Evolutionary conservation across 2,329 filamentous ascomycete species (phyloP).

Genomic region (Aspergillus brunneoviolaceus): DNA sequence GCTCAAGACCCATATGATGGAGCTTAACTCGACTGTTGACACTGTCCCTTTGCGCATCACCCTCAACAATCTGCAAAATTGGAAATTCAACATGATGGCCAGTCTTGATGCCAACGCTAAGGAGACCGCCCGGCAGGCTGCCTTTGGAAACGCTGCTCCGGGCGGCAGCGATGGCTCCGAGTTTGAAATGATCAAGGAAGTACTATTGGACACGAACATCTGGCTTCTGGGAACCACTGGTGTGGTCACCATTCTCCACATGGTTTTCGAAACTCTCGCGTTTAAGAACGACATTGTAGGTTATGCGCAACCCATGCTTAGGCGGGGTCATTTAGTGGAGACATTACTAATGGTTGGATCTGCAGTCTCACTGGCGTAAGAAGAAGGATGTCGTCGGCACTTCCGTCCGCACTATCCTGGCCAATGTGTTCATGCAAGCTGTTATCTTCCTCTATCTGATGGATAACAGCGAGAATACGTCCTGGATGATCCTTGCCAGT

Average conservation of each 20-base stretch:
- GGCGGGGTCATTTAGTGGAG: background rate
- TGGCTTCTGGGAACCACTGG: constrained; percentile 84
- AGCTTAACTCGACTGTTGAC: constrained; percentile 85
- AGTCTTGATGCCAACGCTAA: constrained; percentile 86
- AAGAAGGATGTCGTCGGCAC: constrained; percentile 99
- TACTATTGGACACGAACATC: constrained; percentile 89
- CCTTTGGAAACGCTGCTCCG: constrained; percentile 67
- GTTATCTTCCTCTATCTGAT: constrained; percentile 96
- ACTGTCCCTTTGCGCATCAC: constrained; percentile 79
- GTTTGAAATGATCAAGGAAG: constrained; percentile 95
- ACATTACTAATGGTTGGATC: constrained; percentile 14
- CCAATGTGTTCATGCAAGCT: constrained; percentile 95
- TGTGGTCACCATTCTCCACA: constrained; percentile 82
- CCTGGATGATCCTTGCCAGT: constrained; percentile 96
- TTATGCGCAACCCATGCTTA: constrained; percentile 1
- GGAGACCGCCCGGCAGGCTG: constrained; percentile 74
- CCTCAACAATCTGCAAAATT: constrained; percentile 75
- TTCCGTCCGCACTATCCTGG: constrained; percentile 90
- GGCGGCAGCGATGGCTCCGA: constrained; percentile 86
- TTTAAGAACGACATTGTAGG: constrained; percentile 90
- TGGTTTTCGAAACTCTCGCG: constrained; percentile 91
- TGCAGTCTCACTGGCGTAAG: constrained; percentile 83
- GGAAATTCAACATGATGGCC: constrained; percentile 86
- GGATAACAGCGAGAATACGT: constrained; percentile 96
- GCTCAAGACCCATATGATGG: constrained; percentile 82